Percentiles rank a stretch among this genome's conserved stretches.
Conservation (phyloP, 163 green algal species). For the Trebouxiophyceae sp. region DNA sequence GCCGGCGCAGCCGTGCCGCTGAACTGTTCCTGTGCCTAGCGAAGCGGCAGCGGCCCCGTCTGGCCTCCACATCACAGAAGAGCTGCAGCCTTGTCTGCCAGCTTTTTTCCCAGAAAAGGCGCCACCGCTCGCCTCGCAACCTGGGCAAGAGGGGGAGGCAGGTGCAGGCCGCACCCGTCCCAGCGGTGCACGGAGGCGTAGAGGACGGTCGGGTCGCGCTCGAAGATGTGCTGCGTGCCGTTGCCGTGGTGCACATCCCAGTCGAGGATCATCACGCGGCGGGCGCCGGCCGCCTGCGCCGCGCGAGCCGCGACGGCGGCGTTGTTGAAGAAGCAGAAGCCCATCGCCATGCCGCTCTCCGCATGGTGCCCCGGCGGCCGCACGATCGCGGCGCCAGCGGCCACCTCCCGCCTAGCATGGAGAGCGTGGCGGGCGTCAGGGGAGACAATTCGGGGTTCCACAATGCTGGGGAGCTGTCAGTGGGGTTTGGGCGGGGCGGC, state of each 20-base stretch:
- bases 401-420: constrained; percentile 27
- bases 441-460: too few relatives aligned
- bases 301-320: constrained; percentile 30
- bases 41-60: too few relatives aligned
- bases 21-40: too few relatives aligned
- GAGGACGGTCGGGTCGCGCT: constrained; percentile 70
- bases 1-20: too few relatives aligned
- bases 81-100: too few relatives aligned
- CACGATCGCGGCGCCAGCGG: constrained; percentile 64
- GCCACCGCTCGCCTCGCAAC: too few relatives aligned
- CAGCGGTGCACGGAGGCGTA: constrained; percentile 85
- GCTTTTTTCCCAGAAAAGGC: too few relatives aligned
- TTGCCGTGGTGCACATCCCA: constrained; percentile 85
- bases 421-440: too few relatives aligned
- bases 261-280: constrained; percentile 78
- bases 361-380: constrained; percentile 89
- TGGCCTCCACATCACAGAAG: too few relatives aligned
- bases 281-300: constrained; percentile 42
- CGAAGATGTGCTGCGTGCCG: constrained; percentile 86
- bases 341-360: constrained; percentile 72
- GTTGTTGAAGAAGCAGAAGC: constrained; percentile 97
- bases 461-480: too few relatives aligned
- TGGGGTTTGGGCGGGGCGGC: too few relatives aligned
- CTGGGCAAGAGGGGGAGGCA: too few relatives aligned
- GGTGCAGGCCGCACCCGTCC: constrained; percentile 46